These are phyloP conservation scores for Mimosa bimucronata DNA, from an alignment of 306 rosid species.

Conservation along the genomic window DNA sequence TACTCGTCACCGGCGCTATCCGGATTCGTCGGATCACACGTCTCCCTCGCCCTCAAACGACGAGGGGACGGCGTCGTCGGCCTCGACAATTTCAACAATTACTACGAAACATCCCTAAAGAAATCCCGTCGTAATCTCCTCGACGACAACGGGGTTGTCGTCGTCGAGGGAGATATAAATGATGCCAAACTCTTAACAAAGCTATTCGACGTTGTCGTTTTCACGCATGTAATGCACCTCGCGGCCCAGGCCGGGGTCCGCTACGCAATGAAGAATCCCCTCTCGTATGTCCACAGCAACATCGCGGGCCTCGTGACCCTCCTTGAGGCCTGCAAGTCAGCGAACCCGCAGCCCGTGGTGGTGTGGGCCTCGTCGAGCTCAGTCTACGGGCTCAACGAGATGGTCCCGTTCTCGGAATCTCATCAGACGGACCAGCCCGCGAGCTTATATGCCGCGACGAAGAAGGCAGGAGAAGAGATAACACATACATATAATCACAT, in stretches of 20 bases:
- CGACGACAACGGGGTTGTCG: conserved; percentile 50
- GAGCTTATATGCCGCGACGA: conserved; percentile 80
- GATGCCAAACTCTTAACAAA: conserved; percentile 65
- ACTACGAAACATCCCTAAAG: conserved; percentile 83
- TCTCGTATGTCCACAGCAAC: conserved; percentile 86
- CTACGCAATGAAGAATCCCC: conserved; percentile 91
- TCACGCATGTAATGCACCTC: conserved; percentile 86
- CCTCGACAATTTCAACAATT: conserved; percentile 77
- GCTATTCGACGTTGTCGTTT: conserved; percentile 78
- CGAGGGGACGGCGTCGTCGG: conserved; percentile 90
- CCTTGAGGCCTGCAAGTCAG: conserved; percentile 72
- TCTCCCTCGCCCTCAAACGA: conserved; percentile 67
- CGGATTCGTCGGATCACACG: conserved; percentile 80
- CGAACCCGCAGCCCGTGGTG: conserved; percentile 75
- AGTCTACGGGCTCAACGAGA: conserved; percentile 79
- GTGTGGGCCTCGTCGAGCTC: conserved; percentile 95
- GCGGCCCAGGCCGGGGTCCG: conserved; percentile 96
- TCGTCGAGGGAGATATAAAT: conserved; percentile 77
- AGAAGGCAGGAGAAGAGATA: conserved; percentile 92
- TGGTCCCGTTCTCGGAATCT: conserved; percentile 69
- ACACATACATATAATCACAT: conserved; percentile 84
- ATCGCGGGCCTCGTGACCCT: conserved; percentile 86
- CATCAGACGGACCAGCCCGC: conserved; percentile 83
- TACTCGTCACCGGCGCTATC: conserved; percentile 80
- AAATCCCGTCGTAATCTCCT: conserved; percentile 64